Conservation (phyloP, 768 basidiomycete species). For the Pisolithus orientalis region DNA sequence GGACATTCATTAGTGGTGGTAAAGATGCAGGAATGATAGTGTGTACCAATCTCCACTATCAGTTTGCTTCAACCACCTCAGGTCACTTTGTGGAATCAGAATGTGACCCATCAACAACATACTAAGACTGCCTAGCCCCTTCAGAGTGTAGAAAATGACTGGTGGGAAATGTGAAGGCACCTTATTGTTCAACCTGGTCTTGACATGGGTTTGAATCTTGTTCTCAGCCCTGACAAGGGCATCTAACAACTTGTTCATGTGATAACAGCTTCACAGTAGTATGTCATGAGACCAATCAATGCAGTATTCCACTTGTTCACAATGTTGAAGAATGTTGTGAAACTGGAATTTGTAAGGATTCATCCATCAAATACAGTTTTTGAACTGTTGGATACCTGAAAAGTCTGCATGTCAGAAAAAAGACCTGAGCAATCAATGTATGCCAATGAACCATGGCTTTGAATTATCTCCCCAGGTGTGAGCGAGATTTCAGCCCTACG, state of each 20-base stretch:
- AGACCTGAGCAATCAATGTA: neutral
- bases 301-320: slow-evolving; percentile 98
- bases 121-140: slow-evolving; percentile 96
- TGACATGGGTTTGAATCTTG: slow-evolving; percentile 99
- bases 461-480: too few relatives aligned
- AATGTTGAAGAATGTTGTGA: slow-evolving; percentile 98
- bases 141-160: slow-evolving; percentile 93
- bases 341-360: slow-evolving; percentile 97
- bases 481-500: too few relatives aligned
- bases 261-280: slow-evolving; percentile 96
- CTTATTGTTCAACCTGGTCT: slow-evolving; percentile 98
- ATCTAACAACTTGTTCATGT: slow-evolving; percentile 94
- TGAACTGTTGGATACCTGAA: slow-evolving; percentile 88
- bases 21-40: neutral
- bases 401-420: slow-evolving; percentile 4
- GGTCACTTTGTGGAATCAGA: slow-evolving; percentile 94
- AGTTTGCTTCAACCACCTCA: slow-evolving; percentile 98
- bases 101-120: slow-evolving; percentile 99
- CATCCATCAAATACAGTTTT: slow-evolving; percentile 96
- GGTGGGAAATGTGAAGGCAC: slow-evolving; percentile 99
- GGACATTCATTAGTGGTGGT: neutral
- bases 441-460: slow-evolving; percentile 45
- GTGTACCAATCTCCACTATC: slow-evolving; percentile 69
- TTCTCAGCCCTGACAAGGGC: slow-evolving; percentile 97
- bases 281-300: slow-evolving; percentile 94